These are phyloP conservation scores for Globisporangium echinulatum DNA, from an alignment of 352 stramenopile species.

Conservation along the genomic window DNA sequence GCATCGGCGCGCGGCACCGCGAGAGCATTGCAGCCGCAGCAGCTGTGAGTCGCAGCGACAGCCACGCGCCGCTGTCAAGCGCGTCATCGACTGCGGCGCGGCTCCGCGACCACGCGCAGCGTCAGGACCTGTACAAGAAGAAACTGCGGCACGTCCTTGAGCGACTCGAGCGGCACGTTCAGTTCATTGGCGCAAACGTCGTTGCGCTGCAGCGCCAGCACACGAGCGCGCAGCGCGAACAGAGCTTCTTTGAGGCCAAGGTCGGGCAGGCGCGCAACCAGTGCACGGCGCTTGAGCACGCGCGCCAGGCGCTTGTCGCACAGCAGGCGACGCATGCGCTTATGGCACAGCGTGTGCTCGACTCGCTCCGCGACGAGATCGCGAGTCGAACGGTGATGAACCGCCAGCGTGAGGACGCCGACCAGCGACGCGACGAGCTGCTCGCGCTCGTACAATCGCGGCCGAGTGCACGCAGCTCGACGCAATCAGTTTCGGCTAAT, in stretches of 20 bases:
- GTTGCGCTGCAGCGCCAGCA: slow-evolving; percentile 24
- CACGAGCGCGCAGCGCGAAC: slow-evolving; percentile 19
- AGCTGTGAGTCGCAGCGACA: not conserved
- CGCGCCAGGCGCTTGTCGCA: slow-evolving; percentile 19
- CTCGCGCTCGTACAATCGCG: slow-evolving; percentile 36
- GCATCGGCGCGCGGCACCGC: slow-evolving; percentile 8
- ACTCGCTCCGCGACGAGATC: slow-evolving; percentile 44
- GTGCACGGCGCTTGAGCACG: slow-evolving; percentile 19
- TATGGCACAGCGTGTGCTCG: slow-evolving; percentile 28
- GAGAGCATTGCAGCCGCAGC: slow-evolving; percentile 4
- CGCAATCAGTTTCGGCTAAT: not conserved
- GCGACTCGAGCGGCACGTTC: slow-evolving; percentile 25
- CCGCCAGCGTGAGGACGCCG: slow-evolving; percentile 32
- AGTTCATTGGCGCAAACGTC: slow-evolving; percentile 32
- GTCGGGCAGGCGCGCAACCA: slow-evolving; percentile 31
- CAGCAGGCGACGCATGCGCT: slow-evolving; percentile 21
- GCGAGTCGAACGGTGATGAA: slow-evolving; percentile 32
- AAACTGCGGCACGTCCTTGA: slow-evolving; percentile 39
- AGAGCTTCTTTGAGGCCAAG: slow-evolving; percentile 27
- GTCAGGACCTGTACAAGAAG: slow-evolving; percentile 53
- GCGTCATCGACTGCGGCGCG: not conserved
- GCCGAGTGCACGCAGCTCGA: slow-evolving; percentile 5
- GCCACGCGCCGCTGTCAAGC: not conserved
- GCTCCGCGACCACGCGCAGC: slow-evolving; percentile 38
- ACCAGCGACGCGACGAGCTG: slow-evolving; percentile 41